Base-by-base conservation (phyloP, 805 yeast species). In the Brettanomyces anomalus region DNA sequence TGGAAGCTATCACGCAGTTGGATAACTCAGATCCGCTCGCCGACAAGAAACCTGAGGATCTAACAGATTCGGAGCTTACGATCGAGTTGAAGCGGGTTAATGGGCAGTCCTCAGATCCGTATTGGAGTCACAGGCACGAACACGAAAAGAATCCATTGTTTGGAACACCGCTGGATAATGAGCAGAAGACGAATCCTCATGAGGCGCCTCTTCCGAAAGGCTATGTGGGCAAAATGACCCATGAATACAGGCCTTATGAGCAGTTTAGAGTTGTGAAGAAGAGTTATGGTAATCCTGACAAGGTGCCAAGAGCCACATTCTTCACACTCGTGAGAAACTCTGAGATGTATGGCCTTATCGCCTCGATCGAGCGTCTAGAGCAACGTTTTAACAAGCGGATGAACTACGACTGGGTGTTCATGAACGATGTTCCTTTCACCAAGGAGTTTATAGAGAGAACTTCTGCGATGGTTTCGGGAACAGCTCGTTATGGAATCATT, bases 261-360 rank as follows among this genome's bases (percentile, higher is more conserved):
- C 61, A 54, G 41, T 3, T 43, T 11, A 45, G 61, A 24, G 40
- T 39, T 2, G 48, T 52, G 19, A 53, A 53, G 42, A 40, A 37
- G 3, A 37, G 32, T 30, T 39, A 19, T 21, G 44, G 44, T 13
- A 43, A 38, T 19, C 18, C 42, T 15, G 32, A 35, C 5, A 18
- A 37, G n/a, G 24, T 30, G 35, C 14, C 36, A 16, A 40, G 77
- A 68, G 93, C 88, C 4, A 77, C 86, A 0, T 68, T 85, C 51
- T 74, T 71, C 36, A 60, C 72, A 14, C 53, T 72, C 15, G 71
- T 72, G 46, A 52, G 74, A 40, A 71, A 71, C 50, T 44, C 47
- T 14, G 76, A 72, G 35, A 33, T 69, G 4, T 65, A 49, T 45
- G 64, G 57, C n/a, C 61, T 71, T 44, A 45, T 72, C 13, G 62